Evolutionary conservation across 805 yeast species (phyloP), one percentile per base, ranked within the genome.

Genomic region (Zygoascus biomembranicola): DNA sequence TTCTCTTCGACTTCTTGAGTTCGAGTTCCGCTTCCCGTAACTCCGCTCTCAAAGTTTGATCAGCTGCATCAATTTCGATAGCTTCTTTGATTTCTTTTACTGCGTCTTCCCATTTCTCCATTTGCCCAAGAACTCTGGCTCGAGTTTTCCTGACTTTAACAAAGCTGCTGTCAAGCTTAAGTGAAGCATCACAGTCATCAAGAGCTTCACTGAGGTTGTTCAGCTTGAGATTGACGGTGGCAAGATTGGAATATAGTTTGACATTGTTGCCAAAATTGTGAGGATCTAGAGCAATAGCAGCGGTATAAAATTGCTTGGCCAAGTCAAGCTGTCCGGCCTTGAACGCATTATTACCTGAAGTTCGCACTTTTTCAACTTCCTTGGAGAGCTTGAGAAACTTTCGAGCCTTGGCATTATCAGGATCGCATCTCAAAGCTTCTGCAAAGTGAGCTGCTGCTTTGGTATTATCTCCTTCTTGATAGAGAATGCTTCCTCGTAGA

Each of bases 141-240:
- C 64, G 61, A 49, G 74, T 65, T 55, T 68, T 62, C 51, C 69
- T 59, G 20, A 67, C 95, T 69, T 92, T 92, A 39, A 81, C 70
- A 63, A 87, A 87, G n/a, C 72, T 66, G 1, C 81, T 75, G 64
- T 92, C 94, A 8, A 83, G 64, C 47, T 75, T 77, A 44, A 92
- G 72, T 0, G 97, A 84, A 23, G 70, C 71, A 43, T 82, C 81
- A 63, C 95, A 82, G 69, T 92, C 97, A 14, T 67, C 71, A 2
- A 90, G 75, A 0, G 96, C 95, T 55, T 79, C 78, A 4, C 92
- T 95, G 66, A 84, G 84, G 59, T 80, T 80, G 61, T 89, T 96
- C 50, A 85, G 67, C 63, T 86, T 83, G 62, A 88, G 76, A 60
- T 88, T 83, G 1, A 87, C 95, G 55, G 90, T 90, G 0, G 98